Percentiles rank a stretch among this genome's conserved stretches.
Conservation (phyloP, 2,329 filamentous ascomycete species). For the Diaporthe eres region DNA sequence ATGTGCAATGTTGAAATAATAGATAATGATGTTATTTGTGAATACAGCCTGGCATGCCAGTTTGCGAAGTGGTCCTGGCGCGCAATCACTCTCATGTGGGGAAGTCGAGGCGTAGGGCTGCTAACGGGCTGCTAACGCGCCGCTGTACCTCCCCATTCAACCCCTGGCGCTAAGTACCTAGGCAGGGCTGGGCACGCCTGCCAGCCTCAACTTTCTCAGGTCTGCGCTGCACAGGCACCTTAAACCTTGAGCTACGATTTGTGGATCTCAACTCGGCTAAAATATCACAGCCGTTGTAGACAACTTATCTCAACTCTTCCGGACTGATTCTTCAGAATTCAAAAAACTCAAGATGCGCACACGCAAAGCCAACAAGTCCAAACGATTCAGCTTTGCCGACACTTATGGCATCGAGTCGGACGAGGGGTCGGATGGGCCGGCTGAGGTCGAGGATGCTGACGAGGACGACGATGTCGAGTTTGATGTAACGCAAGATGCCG, state of each 20-base stretch:
- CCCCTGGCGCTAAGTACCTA: background rate
- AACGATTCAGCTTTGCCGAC: constrained; percentile 36
- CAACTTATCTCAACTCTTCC: background rate
- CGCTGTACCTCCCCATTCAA: background rate
- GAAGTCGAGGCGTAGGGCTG: background rate
- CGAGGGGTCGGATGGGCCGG: constrained; percentile 25
- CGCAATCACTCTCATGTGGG: background rate
- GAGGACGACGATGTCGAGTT: constrained; percentile 35
- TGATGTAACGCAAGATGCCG: constrained; percentile 18
- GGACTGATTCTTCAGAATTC: no score
- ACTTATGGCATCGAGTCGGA: constrained; percentile 36
- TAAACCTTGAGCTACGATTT: background rate
- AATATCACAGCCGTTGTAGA: background rate
- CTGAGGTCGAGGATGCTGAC: background rate
- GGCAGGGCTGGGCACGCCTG: background rate
- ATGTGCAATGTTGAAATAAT: background rate
- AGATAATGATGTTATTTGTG: background rate
- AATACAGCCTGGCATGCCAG: background rate
- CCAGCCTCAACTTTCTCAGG: constrained; percentile 6
- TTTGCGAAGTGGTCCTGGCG: background rate
- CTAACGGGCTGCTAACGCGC: background rate
- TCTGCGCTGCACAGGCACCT: background rate
- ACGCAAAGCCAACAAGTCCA: constrained; percentile 40
- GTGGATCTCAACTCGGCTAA: constrained; percentile 5
- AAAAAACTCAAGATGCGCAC: constrained; percentile 36